Percentiles rank a stretch among this genome's conserved stretches.
These are phyloP conservation scores for Caloboletus inedulis DNA, from an alignment of 1,284 basidiomycete genomes.

Conservation along the genomic window DNA sequence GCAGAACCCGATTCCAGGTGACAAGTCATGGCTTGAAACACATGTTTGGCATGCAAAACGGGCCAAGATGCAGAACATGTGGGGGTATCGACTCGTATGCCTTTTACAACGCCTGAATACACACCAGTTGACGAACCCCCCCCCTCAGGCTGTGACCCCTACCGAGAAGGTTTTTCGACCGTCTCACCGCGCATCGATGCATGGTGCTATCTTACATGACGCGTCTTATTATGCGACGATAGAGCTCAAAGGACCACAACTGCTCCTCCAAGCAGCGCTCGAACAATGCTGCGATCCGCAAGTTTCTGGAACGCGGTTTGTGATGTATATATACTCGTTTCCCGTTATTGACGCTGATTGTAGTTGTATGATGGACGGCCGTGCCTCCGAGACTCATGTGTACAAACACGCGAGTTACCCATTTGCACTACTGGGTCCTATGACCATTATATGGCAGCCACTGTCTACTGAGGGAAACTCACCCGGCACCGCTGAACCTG, in stretches of 20 bases:
- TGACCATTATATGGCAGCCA: slow-evolving; percentile 71
- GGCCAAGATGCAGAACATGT: slow-evolving; percentile 87
- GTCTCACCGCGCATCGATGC: slow-evolving; percentile 81
- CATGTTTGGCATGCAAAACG: slow-evolving; percentile 94
- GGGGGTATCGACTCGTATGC: slow-evolving; percentile 82
- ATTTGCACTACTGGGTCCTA: slow-evolving; percentile 65
- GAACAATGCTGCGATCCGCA: slow-evolving; percentile 62
- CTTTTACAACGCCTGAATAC: background rate
- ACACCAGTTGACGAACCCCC: background rate
- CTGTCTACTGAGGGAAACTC: slow-evolving; percentile 8
- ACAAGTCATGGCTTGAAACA: slow-evolving; percentile 89
- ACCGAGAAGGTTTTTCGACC: slow-evolving; percentile 89
- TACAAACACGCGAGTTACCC: slow-evolving; percentile 69
- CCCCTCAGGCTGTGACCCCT: slow-evolving; percentile 64
- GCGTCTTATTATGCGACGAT: slow-evolving; percentile 79
- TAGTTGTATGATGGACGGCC: slow-evolving; percentile 57
- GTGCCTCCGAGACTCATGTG: slow-evolving; percentile 57
- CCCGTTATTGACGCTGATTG: background rate
- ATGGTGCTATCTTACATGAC: slow-evolving; percentile 83
- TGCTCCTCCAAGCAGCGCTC: slow-evolving; percentile 51
- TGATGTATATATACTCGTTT: background rate
- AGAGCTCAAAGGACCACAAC: slow-evolving; percentile 65
- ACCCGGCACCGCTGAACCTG: background rate
- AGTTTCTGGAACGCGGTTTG: slow-evolving; percentile 56
- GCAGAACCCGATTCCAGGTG: slow-evolving; percentile 40